These are phyloP conservation scores for Sordariomycetes sp. DNA, from an alignment of 2,329 filamentous ascomycete species.

Conservation along the genomic window DNA sequence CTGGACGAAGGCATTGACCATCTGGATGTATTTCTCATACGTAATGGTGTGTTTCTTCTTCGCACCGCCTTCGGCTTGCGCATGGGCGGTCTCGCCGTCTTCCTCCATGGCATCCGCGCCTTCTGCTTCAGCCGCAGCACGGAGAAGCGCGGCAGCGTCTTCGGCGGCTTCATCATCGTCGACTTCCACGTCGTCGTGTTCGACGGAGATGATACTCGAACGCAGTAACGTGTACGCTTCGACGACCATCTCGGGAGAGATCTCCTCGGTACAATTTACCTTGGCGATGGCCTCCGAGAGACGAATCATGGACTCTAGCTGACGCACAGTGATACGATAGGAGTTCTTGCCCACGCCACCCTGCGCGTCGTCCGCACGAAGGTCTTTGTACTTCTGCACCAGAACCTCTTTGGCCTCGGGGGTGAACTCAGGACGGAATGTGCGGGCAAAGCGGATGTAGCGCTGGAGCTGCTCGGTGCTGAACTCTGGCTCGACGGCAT, in stretches of 20 bases:
- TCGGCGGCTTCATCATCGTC: conserved; percentile 59
- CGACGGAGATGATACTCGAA: conserved; percentile 94
- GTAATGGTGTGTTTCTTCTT: conserved; percentile 76
- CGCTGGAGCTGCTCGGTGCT: conserved; percentile 93
- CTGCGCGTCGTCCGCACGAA: conserved; percentile 86
- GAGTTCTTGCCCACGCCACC: conserved; percentile 90
- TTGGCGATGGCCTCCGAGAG: conserved; percentile 97
- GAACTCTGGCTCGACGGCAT: conserved; percentile 85
- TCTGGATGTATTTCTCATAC: conserved; percentile 88
- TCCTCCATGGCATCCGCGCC: conserved; percentile 34
- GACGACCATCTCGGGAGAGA: conserved; percentile 74
- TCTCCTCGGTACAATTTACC: conserved; percentile 89
- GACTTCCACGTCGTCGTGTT: conserved; percentile 94
- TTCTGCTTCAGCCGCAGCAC: conserved; percentile 31
- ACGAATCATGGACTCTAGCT: conserved; percentile 92
- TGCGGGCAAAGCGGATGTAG: conserved; percentile 92
- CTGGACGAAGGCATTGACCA: conserved; percentile 77
- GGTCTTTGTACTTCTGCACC: conserved; percentile 90
- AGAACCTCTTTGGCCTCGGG: conserved; percentile 77
- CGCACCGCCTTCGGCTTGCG: conserved; percentile 20
- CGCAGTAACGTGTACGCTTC: conserved; percentile 88
- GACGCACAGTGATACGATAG: conserved; percentile 94
- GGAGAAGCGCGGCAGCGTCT: conserved; percentile 35
- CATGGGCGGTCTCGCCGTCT: conserved; percentile 20
- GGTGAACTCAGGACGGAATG: conserved; percentile 88